Base-by-base conservation (phyloP, 371 early-diverging fungal species). In the Mortierella polycephala region DNA sequence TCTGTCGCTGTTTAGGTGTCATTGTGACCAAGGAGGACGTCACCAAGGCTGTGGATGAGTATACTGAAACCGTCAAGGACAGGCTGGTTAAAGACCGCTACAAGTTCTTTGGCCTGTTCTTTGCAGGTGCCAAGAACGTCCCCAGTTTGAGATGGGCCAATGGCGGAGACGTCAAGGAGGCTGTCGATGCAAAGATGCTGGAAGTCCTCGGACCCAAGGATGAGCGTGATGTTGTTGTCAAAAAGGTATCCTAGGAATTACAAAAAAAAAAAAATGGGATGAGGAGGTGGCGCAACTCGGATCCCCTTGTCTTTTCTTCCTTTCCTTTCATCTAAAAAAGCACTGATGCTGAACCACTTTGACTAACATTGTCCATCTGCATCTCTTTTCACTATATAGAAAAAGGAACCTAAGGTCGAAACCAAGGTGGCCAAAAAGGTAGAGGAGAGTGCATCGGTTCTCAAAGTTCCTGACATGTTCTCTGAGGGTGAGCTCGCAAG, bases 151-250 rank as follows among this genome's bases (percentile, higher is more conserved):
- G 89, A 66, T 98, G 99, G 99, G 99, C 98, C 23, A 93, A 95
- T 67, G 89, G 95, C 60, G 90, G 88, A 64, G 83, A 85, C 41
- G 90, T 98, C 47, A 98, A 98, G 86, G 87, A 88, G 61, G 92
- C 90, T 77, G 83, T 98, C 7, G 99, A 98, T 58, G 89, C 87
- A 20, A 92, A 94, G 85, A 86, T 95, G 49, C 82, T 92, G 40
- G 91, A 89, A n/a, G 69, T 92, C 10, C 83, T 98, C 49, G 99
- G 99, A 18, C 97, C 97, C 66, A 96, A 96, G 83, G 98, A 98
- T 80, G 98, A 96, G 82, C 91, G 98, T 55, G 98, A 98, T 83
- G 88, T 88, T 50, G 85, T 90, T 20, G 87, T 85, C 67, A 91
- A 92, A 84, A 89, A 83, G 69, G 74, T 81, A 67, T 10, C 30